Conservation (phyloP, 176 grass and related monocot species). For the Aegilops longissima region DNA sequence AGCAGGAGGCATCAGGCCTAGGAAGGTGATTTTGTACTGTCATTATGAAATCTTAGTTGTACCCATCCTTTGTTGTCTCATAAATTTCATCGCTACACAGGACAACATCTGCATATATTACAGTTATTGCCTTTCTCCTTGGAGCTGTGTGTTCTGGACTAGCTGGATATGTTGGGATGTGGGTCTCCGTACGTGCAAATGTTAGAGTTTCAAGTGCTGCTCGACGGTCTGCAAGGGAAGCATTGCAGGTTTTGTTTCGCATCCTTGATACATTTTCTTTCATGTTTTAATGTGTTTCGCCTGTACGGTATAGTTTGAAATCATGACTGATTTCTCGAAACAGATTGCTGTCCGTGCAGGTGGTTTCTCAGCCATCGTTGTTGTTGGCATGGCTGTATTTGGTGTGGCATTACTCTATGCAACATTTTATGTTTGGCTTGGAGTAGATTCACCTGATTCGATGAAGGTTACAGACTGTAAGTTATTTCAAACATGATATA, state of each 20-base stretch:
- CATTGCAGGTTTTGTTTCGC: constrained; percentile 79
- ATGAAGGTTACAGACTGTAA: constrained; percentile 99
- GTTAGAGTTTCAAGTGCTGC: constrained; percentile 99
- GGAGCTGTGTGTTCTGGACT: constrained; percentile 96
- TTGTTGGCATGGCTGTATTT: constrained; percentile 99
- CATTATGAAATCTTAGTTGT: background rate
- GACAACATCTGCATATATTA: constrained; percentile 89
- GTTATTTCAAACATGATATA: constrained; percentile 31
- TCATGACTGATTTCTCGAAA: constrained; percentile 43
- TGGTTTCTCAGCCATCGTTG: constrained; percentile 94
- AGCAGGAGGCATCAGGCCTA: constrained; percentile 89
- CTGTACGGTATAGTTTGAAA: background rate
- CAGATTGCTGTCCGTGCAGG: constrained; percentile 99
- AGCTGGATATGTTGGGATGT: constrained; percentile 99
- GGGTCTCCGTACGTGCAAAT: constrained; percentile 98
- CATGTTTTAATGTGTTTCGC: constrained; percentile 17
- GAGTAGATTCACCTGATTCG: constrained; percentile 84
- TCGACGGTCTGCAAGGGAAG: constrained; percentile 97
- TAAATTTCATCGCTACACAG: constrained; percentile 41
- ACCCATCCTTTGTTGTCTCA: constrained; percentile 9
- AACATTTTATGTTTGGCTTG: constrained; percentile 92
- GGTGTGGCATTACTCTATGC: constrained; percentile 95
- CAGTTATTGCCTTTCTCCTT: constrained; percentile 90
- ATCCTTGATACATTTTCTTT: constrained; percentile 19
- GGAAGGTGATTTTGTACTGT: constrained; percentile 63